Conservation (phyloP, 768 basidiomycete genomes). For the Termitomyces sp. region DNA sequence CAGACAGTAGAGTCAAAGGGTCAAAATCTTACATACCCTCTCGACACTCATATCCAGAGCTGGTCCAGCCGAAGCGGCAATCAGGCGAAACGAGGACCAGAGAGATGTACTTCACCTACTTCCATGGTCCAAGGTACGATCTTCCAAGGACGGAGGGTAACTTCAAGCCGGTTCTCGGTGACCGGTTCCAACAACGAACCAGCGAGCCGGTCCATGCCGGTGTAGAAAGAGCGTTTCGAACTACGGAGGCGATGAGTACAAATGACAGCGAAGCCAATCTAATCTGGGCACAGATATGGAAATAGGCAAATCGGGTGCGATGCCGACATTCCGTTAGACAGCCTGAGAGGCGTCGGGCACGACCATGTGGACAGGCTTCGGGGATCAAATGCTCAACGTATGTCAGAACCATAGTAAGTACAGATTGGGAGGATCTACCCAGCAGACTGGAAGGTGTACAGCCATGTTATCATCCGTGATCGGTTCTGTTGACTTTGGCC, state of each 20-base stretch:
- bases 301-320: constrained; percentile 5
- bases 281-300: constrained; percentile 8
- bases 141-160: neutral
- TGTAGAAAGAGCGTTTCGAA: constrained; percentile 3
- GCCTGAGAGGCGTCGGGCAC: neutral
- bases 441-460: neutral
- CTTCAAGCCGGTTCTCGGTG: neutral
- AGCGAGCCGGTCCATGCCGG: neutral
- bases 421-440: neutral
- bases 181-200: constrained; percentile 2
- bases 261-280: constrained; percentile 9
- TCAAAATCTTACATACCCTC: neutral
- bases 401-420: neutral
- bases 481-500: neutral
- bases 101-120: no score
- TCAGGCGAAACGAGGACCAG: neutral
- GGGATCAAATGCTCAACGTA: constrained; percentile 6
- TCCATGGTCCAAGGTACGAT: neutral
- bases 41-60: neutral
- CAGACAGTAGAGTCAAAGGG: neutral
- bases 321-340: constrained; percentile 1
- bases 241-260: neutral
- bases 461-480: neutral
- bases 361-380: neutral
- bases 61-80: neutral